Percentiles rank a stretch among this genome's conserved stretches.
Evolutionary conservation across 495 filamentous ascomycete genomes (phyloP).

Genomic region (Cladorrhinum samala): DNA sequence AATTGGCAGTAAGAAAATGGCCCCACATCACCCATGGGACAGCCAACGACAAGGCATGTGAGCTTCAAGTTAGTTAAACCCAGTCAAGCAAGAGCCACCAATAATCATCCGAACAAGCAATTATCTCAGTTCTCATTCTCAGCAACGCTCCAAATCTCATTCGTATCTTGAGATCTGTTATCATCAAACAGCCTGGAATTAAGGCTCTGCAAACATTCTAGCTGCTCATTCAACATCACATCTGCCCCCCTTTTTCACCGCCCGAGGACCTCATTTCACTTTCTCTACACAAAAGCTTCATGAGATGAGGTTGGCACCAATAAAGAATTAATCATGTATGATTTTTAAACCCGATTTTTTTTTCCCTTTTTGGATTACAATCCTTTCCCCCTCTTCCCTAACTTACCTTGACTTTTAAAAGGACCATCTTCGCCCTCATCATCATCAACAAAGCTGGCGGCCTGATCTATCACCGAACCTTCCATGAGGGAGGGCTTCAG

Average conservation of each 20-base stretch:
- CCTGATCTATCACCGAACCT: constrained; percentile 90
- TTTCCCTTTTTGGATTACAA: no score
- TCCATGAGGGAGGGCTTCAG: constrained; percentile 70
- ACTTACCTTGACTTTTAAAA: constrained; percentile 24
- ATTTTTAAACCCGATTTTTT: no score
- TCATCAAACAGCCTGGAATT: no score
- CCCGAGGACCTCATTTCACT: no score
- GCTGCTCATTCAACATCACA: no score
- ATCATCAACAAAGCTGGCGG: constrained; percentile 98
- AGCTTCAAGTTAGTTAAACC: neutral
- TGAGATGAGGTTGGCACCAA: neutral
- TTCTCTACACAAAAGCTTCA: no score
- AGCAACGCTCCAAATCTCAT: no score
- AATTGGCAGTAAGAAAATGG: neutral
- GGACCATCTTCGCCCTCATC: constrained; percentile 89
- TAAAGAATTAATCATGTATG: neutral
- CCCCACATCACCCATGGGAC: neutral
- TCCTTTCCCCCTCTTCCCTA: no score
- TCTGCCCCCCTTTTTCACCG: no score
- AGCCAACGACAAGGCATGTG: neutral
- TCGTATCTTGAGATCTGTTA: no score
- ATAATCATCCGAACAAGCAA: neutral
- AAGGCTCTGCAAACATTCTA: no score
- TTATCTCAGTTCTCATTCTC: neutral
- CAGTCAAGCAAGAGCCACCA: neutral